These are phyloP conservation scores for Escallonia herrerae DNA, from an alignment of 129 eudicot species.

Conservation along the genomic window DNA sequence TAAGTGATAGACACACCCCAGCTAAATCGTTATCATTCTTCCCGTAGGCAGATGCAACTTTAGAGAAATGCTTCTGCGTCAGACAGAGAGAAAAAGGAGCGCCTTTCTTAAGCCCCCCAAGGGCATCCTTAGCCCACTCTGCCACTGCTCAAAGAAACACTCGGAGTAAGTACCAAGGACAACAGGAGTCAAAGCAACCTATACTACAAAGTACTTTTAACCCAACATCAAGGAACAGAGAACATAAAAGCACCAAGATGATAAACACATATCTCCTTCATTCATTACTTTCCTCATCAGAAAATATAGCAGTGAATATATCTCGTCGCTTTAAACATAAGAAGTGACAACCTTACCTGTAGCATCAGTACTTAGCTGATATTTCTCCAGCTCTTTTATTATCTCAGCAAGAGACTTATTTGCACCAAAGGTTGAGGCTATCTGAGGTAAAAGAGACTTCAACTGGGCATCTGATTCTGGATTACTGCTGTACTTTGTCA, in stretches of 20 bases:
- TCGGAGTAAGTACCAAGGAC: not conserved
- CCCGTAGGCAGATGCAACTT: constrained; percentile 59
- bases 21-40: constrained; percentile 47
- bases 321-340: no score
- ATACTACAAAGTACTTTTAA: not conserved
- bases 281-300: not conserved
- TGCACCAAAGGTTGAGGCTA: constrained; percentile 67
- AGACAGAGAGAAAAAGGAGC: constrained; percentile 85
- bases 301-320: no score
- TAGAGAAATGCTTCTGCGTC: constrained; percentile 64
- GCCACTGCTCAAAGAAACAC: constrained; percentile 58
- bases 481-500: constrained; percentile 52
- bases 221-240: constrained; percentile 5
- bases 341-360: constrained; percentile 30
- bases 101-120: constrained; percentile 72
- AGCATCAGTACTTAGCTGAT: constrained; percentile 57
- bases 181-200: not conserved
- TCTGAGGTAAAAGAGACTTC: constrained; percentile 69
- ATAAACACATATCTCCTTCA: not conserved
- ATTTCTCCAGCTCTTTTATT: constrained; percentile 51
- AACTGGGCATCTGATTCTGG: constrained; percentile 71
- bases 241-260: not conserved
- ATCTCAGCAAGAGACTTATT: constrained; percentile 61
- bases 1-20: constrained; percentile 32
- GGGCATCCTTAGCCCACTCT: constrained; percentile 92